Conservation (phyloP, 2,329 filamentous ascomycete species). For the Arthrobotrys iridis region DNA sequence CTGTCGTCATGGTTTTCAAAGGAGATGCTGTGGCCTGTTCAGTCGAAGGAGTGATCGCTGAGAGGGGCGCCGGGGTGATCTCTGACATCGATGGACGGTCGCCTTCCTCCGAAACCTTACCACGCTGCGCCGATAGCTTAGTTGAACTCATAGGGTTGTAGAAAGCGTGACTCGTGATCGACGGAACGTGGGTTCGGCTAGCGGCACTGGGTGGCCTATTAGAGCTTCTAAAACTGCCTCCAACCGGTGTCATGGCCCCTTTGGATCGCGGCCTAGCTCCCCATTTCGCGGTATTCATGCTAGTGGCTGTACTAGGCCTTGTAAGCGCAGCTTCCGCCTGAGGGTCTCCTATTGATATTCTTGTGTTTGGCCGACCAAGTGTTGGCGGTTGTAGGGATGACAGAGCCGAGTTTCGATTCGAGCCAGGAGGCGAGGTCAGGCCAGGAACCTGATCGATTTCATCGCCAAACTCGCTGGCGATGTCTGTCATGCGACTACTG, state of each 20-base stretch:
- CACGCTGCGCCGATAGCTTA: slow-evolving; percentile 87
- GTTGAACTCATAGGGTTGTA: slow-evolving; percentile 97
- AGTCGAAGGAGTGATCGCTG: slow-evolving; percentile 21
- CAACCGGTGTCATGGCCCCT: slow-evolving; percentile 56
- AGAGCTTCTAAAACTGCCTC: slow-evolving; percentile 61
- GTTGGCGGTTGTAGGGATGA: slow-evolving; percentile 55
- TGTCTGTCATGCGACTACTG: slow-evolving; percentile 77
- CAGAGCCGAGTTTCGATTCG: slow-evolving; percentile 56
- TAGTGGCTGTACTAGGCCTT: slow-evolving; percentile 58
- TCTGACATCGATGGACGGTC: slow-evolving; percentile 57
- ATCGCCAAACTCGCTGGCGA: slow-evolving; percentile 67
- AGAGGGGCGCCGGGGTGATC: slow-evolving; percentile 58
- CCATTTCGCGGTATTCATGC: slow-evolving; percentile 56
- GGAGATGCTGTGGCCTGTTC: slow-evolving; percentile 7
- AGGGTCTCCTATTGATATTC: slow-evolving; percentile 57
- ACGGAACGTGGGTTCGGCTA: slow-evolving; percentile 87
- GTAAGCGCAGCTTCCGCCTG: slow-evolving; percentile 56
- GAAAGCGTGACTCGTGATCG: slow-evolving; percentile 87
- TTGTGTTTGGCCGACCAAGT: slow-evolving; percentile 57
- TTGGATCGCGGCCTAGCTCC: slow-evolving; percentile 56
- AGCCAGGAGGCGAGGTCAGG: slow-evolving; percentile 61
- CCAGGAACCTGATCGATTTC: slow-evolving; percentile 67
- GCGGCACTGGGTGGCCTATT: slow-evolving; percentile 72
- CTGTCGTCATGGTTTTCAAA: slow-evolving; percentile 30
- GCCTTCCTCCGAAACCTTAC: slow-evolving; percentile 65